Evolutionary conservation across 1,139 yeast genomes (phyloP).

Genomic region (Kazachstania sp.): DNA sequence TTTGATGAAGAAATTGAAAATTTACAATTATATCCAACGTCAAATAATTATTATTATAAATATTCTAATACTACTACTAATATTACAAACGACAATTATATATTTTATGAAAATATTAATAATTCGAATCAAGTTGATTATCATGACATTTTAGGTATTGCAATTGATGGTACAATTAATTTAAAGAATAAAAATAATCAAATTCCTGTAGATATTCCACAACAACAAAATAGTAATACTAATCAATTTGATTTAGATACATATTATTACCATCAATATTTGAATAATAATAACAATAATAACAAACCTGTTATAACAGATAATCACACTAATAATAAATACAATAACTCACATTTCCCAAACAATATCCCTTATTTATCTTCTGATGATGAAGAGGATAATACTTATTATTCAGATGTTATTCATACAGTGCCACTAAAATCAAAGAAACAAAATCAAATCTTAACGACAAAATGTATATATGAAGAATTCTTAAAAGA

Average conservation of each 20-base stretch:
- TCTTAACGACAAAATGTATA: neutral
- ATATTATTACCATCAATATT: no score
- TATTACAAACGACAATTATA: neutral
- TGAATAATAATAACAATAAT: no score
- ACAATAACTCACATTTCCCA: neutral
- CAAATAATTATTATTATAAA: slow-evolving; percentile 6
- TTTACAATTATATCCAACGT: neutral
- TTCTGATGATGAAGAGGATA: neutral
- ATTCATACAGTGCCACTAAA: slow-evolving; percentile 9
- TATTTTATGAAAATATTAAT: neutral
- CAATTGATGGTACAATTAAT: neutral
- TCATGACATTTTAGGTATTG: neutral
- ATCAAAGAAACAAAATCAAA: neutral
- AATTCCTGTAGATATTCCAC: no score
- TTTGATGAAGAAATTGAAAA: slow-evolving; percentile 3
- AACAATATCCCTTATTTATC: neutral
- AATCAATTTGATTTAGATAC: neutral
- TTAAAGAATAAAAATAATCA: neutral
- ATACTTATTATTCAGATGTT: neutral
- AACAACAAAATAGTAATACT: neutral
- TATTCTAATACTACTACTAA: neutral
- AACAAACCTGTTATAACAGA: neutral
- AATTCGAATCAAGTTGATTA: neutral
- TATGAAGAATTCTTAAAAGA: slow-evolving; percentile 4
- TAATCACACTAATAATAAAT: neutral